Evolutionary conservation across 768 basidiomycete species (phyloP).

Genomic region (Serendipita indica): DNA sequence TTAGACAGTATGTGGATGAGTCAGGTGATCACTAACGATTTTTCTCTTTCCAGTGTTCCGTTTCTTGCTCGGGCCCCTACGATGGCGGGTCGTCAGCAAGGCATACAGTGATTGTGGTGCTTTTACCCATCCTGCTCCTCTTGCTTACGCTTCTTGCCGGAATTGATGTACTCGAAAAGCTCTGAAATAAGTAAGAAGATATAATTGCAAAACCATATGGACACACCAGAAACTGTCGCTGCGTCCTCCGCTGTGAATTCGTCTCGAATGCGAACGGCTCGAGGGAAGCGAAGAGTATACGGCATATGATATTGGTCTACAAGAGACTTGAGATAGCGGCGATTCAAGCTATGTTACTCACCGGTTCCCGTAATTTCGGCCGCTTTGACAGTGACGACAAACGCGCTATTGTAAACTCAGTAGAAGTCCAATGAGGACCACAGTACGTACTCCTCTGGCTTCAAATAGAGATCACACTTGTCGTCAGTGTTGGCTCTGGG

Average conservation of each 20-base stretch:
- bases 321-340: slow-evolving; percentile 7
- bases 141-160: slow-evolving; percentile 62
- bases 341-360: slow-evolving; percentile 19
- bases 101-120: background rate
- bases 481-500: slow-evolving; percentile 54
- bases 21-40: no score
- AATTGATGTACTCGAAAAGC: slow-evolving; percentile 42
- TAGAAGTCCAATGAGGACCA: slow-evolving; percentile 78
- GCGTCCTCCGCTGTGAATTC: slow-evolving; percentile 63
- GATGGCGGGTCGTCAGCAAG: no score
- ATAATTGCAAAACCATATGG: background rate
- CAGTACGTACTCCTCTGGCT: slow-evolving; percentile 68
- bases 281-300: slow-evolving; percentile 88
- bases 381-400: slow-evolving; percentile 85
- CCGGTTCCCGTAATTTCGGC: slow-evolving; percentile 75
- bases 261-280: slow-evolving; percentile 64
- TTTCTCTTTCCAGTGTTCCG: no score
- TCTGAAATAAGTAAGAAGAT: slow-evolving; percentile 24
- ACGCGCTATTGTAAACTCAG: slow-evolving; percentile 76
- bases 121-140: slow-evolving; percentile 41
- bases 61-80: slow-evolving; percentile 40
- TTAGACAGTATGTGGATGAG: slow-evolving; percentile 20
- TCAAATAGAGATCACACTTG: slow-evolving; percentile 80
- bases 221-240: slow-evolving; percentile 47
- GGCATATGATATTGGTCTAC: slow-evolving; percentile 71